Base-by-base conservation (phyloP, 768 basidiomycete genomes). In the Mycena alexandri region DNA sequence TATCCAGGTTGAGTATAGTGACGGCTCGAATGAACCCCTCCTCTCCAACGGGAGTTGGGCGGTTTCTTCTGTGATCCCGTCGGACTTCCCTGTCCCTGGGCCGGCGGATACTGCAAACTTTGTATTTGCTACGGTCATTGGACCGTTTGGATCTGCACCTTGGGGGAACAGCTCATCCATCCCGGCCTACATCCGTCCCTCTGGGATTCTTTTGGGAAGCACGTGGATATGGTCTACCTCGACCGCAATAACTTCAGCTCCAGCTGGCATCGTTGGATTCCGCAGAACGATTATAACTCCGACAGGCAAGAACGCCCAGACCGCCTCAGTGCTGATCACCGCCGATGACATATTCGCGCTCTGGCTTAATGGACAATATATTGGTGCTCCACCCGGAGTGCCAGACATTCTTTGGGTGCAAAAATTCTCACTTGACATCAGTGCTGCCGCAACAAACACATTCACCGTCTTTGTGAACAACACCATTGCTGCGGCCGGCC, bases 291-390 rank as follows among this genome's bases (percentile, higher is more conserved):
- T 68, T 25, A 17, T 43, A 33, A 43, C 44, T 13, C 56, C 67
- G 4, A 11, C 47, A 8, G 61, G 55, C 41, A 68, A 63, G 34
- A 43, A 24, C 21, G 61, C 67, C 0, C 36, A 43, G 12, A 58
- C 54, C 22, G 67, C 56, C 21, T 16, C 44, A 1, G 22, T 68
- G n/a, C 22, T 68, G 24, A 13, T 51, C 22, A 25, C 61, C 24
- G 67, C 42, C 48, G 67, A 68, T 41, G 63, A 68, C 44, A 29
- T n/a, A 21, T 68, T 63, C 51, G 3, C n/a, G 1, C 46, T 68
- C 14, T 68, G 36, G 16, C 19, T 63, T 55, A 68, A 68, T n/a
- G 61, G n/a, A n/a, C 5, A 43, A 0, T 62, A 43, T 38, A 29
- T 67, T 17, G 59, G 59, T 24, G 44, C 53, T 9, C 38, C 66